Percentiles rank a stretch among this genome's conserved stretches.
phyloP scores from a whole-genome alignment of 2,329 filamentous ascomycete species.

The Nigrograna mackinnonii region DNA sequence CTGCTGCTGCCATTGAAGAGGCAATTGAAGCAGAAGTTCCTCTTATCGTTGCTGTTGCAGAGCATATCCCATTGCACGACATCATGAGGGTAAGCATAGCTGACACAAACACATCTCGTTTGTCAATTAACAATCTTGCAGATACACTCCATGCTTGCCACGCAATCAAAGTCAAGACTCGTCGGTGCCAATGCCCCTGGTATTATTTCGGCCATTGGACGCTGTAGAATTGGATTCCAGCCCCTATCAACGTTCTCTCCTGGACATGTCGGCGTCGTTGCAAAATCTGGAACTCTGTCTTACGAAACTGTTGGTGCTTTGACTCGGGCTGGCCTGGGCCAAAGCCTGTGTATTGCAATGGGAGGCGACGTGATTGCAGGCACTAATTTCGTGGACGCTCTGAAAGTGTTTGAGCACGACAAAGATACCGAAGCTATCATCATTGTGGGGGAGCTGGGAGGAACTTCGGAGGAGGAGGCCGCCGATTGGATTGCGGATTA shows the following conservation, averaged over 20 bases:
- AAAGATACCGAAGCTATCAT: conserved; percentile 72
- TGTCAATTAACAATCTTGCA: conserved; percentile 34
- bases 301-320: conserved; percentile 80
- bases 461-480: conserved; percentile 69
- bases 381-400: conserved; percentile 72
- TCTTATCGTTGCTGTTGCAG: conserved; percentile 76
- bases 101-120: background rate
- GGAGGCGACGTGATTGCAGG: conserved; percentile 76
- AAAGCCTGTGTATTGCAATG: conserved; percentile 77
- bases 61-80: conserved; percentile 79
- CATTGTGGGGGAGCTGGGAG: conserved; percentile 73
- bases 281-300: conserved; percentile 79
- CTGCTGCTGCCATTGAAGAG: conserved; percentile 74
- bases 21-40: conserved; percentile 80
- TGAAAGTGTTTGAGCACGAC: conserved; percentile 69
- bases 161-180: conserved; percentile 71
- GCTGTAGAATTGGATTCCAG: conserved; percentile 76
- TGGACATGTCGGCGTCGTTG: conserved; percentile 73
- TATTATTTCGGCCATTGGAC: conserved; percentile 73
- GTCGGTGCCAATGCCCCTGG: conserved; percentile 83
- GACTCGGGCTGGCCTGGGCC: conserved; percentile 73
- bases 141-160: conserved; percentile 71
- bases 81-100: conserved; percentile 64
- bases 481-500: conserved; percentile 76
- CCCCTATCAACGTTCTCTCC: conserved; percentile 72